These are phyloP conservation scores for Kazachstania viticola DNA, from an alignment of 805 yeast species.

Conservation along the genomic window DNA sequence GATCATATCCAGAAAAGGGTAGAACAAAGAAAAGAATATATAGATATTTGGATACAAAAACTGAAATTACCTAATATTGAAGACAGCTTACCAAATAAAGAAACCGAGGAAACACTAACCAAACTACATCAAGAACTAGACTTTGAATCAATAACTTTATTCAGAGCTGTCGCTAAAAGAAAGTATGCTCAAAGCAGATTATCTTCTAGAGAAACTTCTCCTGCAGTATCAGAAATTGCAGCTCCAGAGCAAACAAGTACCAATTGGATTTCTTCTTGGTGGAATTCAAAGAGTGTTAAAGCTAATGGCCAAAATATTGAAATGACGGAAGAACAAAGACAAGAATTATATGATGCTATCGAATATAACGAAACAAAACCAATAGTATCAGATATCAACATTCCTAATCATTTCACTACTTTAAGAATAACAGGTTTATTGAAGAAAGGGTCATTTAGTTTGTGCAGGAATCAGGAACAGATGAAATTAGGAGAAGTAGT, in stretches of 20 bases:
- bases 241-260: constrained; percentile 7
- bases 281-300: constrained; percentile 34
- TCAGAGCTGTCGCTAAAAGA: constrained; percentile 66
- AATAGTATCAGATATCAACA: constrained; percentile 35
- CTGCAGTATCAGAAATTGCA: constrained; percentile 4
- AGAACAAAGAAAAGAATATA: constrained; percentile 59
- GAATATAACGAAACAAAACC: constrained; percentile 61
- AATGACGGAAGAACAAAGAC: constrained; percentile 76
- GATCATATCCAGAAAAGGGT: constrained; percentile 59
- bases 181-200: constrained; percentile 49
- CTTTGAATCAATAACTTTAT: constrained; percentile 75
- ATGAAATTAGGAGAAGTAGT: constrained; percentile 60
- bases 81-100: constrained; percentile 25
- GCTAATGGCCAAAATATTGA: constrained; percentile 30
- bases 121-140: constrained; percentile 47
- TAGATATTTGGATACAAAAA: constrained; percentile 53
- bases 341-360: constrained; percentile 86
- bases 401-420: constrained; percentile 66
- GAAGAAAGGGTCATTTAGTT: constrained; percentile 64
- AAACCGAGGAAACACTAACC: constrained; percentile 32
- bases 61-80: constrained; percentile 28
- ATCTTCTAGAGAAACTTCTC: constrained; percentile 7
- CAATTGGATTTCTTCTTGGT: constrained; percentile 68
- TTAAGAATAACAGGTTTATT: constrained; percentile 57
- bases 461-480: constrained; percentile 28